Conservation (phyloP, 2,329 filamentous ascomycete species). For the Penicillium psychrosexuale region DNA sequence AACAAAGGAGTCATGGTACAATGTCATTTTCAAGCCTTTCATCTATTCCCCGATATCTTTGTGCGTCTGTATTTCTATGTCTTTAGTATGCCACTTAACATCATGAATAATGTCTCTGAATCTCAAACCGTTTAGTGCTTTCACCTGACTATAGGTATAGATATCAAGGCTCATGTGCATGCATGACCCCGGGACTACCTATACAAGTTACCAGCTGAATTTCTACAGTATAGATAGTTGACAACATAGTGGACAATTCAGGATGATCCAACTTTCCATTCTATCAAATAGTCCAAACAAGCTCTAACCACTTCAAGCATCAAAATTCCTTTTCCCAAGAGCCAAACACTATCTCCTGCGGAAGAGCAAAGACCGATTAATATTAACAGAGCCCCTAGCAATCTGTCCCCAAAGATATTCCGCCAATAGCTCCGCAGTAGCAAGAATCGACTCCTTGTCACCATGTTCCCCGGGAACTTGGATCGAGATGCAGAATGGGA, state of each 20-base stretch:
- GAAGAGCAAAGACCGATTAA: slow-evolving; percentile 1
- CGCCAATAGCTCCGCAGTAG: slow-evolving; percentile 1
- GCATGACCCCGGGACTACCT: no score
- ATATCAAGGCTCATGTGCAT: neutral
- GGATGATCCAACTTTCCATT: neutral
- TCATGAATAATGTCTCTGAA: neutral
- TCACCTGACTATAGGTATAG: no score
- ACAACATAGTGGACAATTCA: neutral
- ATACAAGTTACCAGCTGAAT: neutral
- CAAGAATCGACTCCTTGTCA: neutral
- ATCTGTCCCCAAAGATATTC: neutral
- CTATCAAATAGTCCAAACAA: neutral
- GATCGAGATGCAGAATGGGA: slow-evolving; percentile 3
- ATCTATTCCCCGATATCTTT: neutral
- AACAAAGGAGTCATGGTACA: neutral
- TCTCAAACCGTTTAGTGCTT: neutral
- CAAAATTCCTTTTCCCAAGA: no score
- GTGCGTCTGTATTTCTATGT: neutral
- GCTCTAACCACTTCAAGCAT: neutral
- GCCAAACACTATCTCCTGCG: neutral
- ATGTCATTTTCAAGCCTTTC: neutral
- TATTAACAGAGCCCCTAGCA: neutral
- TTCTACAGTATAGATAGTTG: neutral
- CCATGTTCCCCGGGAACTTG: neutral
- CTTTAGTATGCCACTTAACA: no score